These are phyloP conservation scores for Phtheirospermum japonicum DNA, from an alignment of 257 asterid genomes.

Conservation along the genomic window DNA sequence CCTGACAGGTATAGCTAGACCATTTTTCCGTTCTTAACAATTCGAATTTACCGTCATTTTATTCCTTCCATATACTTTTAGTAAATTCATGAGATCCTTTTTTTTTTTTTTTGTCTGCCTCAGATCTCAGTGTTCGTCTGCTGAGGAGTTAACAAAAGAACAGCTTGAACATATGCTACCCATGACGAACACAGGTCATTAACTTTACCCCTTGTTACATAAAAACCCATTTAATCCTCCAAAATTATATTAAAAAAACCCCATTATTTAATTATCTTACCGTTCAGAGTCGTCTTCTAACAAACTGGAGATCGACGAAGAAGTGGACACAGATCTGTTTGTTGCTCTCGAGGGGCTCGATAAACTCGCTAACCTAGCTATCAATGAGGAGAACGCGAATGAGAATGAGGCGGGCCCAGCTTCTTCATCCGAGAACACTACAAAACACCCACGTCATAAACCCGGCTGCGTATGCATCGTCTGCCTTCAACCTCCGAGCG, in stretches of 20 bases:
- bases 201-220: slow-evolving; percentile 14
- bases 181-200: slow-evolving; percentile 43
- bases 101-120: slow-evolving; percentile 22
- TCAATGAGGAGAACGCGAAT: slow-evolving; percentile 46
- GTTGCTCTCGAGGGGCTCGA: slow-evolving; percentile 68
- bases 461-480: slow-evolving; percentile 76
- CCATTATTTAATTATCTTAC: not conserved
- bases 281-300: slow-evolving; percentile 48
- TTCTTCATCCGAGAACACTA: slow-evolving; percentile 47
- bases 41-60: not conserved
- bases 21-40: not conserved
- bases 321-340: slow-evolving; percentile 34
- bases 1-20: slow-evolving; percentile 52
- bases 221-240: not conserved
- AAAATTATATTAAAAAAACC: not conserved
- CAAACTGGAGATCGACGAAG: slow-evolving; percentile 40
- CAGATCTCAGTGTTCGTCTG: slow-evolving; percentile 74
- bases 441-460: slow-evolving; percentile 76
- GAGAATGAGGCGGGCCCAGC: slow-evolving; percentile 28
- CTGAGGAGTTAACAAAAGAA: slow-evolving; percentile 59
- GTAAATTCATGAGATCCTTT: not conserved
- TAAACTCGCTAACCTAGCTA: slow-evolving; percentile 63
- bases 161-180: slow-evolving; percentile 57
- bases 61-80: not conserved
- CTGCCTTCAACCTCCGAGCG: slow-evolving; percentile 86